Conservation (phyloP, 352 stramenopile genomes). For the Pythium catenulatum region DNA sequence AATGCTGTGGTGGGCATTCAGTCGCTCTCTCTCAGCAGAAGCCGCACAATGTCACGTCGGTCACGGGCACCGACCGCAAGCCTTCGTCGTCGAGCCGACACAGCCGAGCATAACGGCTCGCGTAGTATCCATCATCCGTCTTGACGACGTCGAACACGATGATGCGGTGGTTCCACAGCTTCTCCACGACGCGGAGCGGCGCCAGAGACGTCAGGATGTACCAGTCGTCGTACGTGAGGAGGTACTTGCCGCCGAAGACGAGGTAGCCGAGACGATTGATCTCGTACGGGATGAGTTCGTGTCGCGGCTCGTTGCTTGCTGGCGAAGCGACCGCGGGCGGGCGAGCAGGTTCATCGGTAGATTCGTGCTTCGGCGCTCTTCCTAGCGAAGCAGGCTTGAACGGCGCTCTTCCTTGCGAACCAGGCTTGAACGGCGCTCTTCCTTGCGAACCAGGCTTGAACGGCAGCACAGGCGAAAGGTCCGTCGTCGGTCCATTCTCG, state of each 20-base stretch:
- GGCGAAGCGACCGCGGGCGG: background rate
- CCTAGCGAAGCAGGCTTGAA: too few species aligned
- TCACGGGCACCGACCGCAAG: background rate
- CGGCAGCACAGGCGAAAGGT: background rate
- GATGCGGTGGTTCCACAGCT: constrained; percentile 53
- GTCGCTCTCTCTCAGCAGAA: constrained; percentile 9
- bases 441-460: too few species aligned
- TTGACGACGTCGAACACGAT: constrained; percentile 40
- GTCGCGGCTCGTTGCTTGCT: background rate
- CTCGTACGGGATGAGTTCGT: constrained; percentile 40
- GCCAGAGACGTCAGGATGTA: constrained; percentile 46
- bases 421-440: too few species aligned
- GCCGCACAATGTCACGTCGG: background rate
- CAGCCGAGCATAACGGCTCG: background rate
- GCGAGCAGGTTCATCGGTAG: too few species aligned
- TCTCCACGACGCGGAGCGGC: constrained; percentile 35
- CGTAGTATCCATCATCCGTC: background rate
- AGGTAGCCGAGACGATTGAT: constrained; percentile 42
- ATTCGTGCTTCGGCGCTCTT: too few species aligned
- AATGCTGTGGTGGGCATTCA: too few species aligned
- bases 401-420: too few species aligned
- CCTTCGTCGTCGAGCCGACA: constrained; percentile 24
- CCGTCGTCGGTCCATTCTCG: background rate
- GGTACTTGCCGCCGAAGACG: constrained; percentile 41
- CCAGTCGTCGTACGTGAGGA: constrained; percentile 57